Evolutionary conservation across 306 rosid species (phyloP).

Genomic region (Vigna radiata): DNA sequence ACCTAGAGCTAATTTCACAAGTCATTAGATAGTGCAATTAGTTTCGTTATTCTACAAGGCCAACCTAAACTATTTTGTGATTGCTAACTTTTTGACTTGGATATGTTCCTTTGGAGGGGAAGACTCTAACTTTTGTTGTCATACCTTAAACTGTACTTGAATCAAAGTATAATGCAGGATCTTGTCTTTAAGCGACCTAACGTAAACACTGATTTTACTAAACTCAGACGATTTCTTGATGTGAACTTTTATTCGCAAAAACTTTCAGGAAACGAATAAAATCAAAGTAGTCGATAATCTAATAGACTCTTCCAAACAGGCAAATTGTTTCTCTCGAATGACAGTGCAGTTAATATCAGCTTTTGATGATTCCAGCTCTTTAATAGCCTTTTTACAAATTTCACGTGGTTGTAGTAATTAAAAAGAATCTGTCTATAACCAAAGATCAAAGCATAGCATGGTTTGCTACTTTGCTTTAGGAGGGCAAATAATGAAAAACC

Average conservation of each 20-base stretch:
- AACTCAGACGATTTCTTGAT: background rate
- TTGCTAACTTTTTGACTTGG: background rate
- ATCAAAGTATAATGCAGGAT: background rate
- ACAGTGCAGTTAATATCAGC: background rate
- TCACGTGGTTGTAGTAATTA: background rate
- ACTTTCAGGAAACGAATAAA: slow-evolving; percentile 4
- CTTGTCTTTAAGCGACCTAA: background rate
- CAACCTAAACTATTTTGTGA: background rate
- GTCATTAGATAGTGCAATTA: slow-evolving; percentile 22
- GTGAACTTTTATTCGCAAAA: slow-evolving; percentile 12
- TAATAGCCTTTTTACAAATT: background rate
- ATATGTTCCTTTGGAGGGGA: slow-evolving; percentile 11
- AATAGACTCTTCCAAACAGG: slow-evolving; percentile 16
- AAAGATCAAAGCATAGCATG: background rate
- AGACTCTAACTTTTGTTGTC: background rate
- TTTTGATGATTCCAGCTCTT: background rate
- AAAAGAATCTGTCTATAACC: background rate
- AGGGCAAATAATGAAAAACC: slow-evolving; percentile 20
- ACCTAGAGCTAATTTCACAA: slow-evolving; percentile 17
- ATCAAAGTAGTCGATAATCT: background rate
- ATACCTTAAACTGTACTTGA: background rate
- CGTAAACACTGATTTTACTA: background rate
- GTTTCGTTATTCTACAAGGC: slow-evolving; percentile 16
- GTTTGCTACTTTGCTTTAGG: background rate
- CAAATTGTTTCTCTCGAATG: background rate